Evolutionary conservation across 495 filamentous ascomycete genomes (phyloP), one percentile per base, ranked within the genome.

Genomic region (Daldinia bambusicola): DNA sequence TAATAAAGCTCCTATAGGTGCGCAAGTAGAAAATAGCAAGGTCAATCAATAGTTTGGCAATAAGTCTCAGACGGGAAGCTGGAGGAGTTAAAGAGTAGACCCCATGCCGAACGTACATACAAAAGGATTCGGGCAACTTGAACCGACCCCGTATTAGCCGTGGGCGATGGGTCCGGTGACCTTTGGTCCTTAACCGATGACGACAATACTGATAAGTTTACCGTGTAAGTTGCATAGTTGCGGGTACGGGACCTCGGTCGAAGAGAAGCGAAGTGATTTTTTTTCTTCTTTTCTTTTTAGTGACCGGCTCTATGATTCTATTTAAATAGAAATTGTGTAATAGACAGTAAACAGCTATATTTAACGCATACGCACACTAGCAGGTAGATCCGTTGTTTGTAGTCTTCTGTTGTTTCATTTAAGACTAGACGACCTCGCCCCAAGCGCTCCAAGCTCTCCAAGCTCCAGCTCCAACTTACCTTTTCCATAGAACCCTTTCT

Each of bases 11-110:
- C 22, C 22, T 13, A 51, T 56, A 38, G 26, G 22, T 7, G 38
- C 96, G 82, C 20, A 59, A 37, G 53, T 2, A 18, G 30, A 32
- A 32, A 32, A 38, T 37, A 43, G 20, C 22, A 61, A 37, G 51
- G 13, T 41, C 16, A 53, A 31, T 26, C 26, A 26, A 26, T 26
- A 26, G 18, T 61, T 60, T 30, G 14, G 10, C 0, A 14, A 31
- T 31, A 5, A 45, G 37, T 60, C 31, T 20, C 18, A 20, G 14
- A 36, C 6, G 20, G 26, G 50, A 62, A 26, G 18, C 8, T 55
- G 18, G 2, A 63, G 55, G 50, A 48, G 26, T 53, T 6, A 8
- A 30, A 26, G 22, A 52, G 51, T 48, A 48, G 18, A 22, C 22
- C 18, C 18, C 50, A 56, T 55, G 40, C 50, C 61, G 55, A 70